A percentile compares a stretch with the other conserved stretches of the same genome.
Conservation (phyloP, 495 filamentous ascomycete species). For the Podospora pseudopauciseta region DNA sequence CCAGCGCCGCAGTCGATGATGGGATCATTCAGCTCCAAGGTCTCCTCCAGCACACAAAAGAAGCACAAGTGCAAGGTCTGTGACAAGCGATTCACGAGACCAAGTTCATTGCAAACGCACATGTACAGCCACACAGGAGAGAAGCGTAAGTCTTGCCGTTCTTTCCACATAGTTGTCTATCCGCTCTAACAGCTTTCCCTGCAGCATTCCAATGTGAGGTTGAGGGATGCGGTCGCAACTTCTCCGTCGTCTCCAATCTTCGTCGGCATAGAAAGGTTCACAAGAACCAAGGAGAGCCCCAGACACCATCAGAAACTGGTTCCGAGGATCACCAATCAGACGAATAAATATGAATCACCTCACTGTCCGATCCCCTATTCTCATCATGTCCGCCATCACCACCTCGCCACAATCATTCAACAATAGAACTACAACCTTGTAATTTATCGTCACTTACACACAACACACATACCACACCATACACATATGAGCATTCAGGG, state of each 20-base stretch:
- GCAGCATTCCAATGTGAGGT: slow-evolving; percentile 91
- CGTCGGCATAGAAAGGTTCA: slow-evolving; percentile 95
- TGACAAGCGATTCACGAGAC: slow-evolving; percentile 96
- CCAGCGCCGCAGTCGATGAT: slow-evolving; percentile 96
- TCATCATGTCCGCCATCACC: slow-evolving; percentile 6
- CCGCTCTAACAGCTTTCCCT: slow-evolving; percentile 35
- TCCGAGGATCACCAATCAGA: slow-evolving; percentile 50
- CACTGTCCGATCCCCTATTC: slow-evolving; percentile 4
- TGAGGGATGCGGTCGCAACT: slow-evolving; percentile 91
- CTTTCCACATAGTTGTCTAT: background rate
- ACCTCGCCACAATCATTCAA: background rate
- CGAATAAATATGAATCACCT: slow-evolving; percentile 16
- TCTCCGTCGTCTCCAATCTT: slow-evolving; percentile 96
- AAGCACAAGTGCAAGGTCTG: slow-evolving; percentile 99
- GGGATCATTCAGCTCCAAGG: slow-evolving; percentile 97
- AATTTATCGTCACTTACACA: background rate
- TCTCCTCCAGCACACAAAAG: slow-evolving; percentile 94
- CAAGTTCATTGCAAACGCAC: slow-evolving; percentile 94
- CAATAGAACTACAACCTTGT: slow-evolving; percentile 1
- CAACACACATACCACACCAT: background rate
- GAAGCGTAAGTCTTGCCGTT: slow-evolving; percentile 62
- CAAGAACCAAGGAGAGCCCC: slow-evolving; percentile 61
- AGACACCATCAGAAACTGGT: slow-evolving; percentile 53
- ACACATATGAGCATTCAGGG: background rate
- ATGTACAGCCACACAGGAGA: slow-evolving; percentile 99